A percentile compares a stretch with the other conserved stretches of the same genome.
phyloP scores from a whole-genome alignment of 352 stramenopile species.

The Phytophthora palmivora region DNA sequence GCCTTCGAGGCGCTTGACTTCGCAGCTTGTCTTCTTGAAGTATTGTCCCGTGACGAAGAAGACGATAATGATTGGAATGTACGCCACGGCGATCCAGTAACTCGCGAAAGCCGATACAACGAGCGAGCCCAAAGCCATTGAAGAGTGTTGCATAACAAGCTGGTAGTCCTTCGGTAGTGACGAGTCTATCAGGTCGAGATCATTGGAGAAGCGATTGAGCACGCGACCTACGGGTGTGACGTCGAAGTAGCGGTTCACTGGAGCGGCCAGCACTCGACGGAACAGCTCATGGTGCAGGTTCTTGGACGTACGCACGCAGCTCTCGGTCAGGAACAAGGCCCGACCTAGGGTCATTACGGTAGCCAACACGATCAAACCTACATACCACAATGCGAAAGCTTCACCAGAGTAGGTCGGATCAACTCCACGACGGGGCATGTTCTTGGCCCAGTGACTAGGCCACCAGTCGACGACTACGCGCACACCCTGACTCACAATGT shows the following conservation, averaged over 20 bases:
- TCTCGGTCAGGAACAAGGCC: slow-evolving; percentile 30
- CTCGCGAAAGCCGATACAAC: slow-evolving; percentile 26
- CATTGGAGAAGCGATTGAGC: slow-evolving; percentile 58
- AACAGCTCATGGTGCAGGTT: slow-evolving; percentile 45
- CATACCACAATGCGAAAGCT: slow-evolving; percentile 41
- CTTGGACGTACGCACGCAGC: slow-evolving; percentile 28
- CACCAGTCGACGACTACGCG: slow-evolving; percentile 39
- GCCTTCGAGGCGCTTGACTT: slow-evolving; percentile 94
- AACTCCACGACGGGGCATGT: slow-evolving; percentile 18
- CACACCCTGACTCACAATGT: slow-evolving; percentile 22
- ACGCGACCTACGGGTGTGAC: slow-evolving; percentile 53
- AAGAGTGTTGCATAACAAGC: slow-evolving; percentile 26
- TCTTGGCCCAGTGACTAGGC: slow-evolving; percentile 37
- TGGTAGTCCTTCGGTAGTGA: slow-evolving; percentile 48
- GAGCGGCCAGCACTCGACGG: slow-evolving; percentile 45
- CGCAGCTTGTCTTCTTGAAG: slow-evolving; percentile 81
- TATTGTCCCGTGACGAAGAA: slow-evolving; percentile 22
- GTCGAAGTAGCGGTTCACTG: slow-evolving; percentile 57
- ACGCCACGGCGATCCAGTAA: slow-evolving; percentile 29
- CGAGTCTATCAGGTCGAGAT: slow-evolving; percentile 55
- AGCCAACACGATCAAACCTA: slow-evolving; percentile 34
- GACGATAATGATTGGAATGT: slow-evolving; percentile 17
- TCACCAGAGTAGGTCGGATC: slow-evolving; percentile 21
- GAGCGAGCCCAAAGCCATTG: slow-evolving; percentile 18
- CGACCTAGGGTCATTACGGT: slow-evolving; percentile 20